These are phyloP conservation scores for Chlamydomonas sphaeroides DNA, from an alignment of 139 green algal genomes.

Conservation along the genomic window DNA sequence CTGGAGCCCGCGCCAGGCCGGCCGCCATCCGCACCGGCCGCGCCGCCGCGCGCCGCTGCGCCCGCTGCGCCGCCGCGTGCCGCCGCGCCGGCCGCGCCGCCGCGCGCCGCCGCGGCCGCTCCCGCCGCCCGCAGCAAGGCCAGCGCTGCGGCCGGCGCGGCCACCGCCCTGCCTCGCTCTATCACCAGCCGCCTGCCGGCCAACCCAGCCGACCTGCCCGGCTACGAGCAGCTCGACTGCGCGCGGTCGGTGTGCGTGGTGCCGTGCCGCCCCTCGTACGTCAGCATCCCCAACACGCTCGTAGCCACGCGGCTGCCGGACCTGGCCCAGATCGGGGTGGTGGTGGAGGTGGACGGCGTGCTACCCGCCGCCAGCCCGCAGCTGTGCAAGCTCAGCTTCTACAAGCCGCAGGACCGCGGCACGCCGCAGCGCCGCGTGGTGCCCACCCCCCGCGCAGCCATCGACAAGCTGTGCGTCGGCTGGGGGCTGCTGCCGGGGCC, in stretches of 20 bases:
- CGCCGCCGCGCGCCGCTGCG: not conserved
- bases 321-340: not conserved
- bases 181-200: too few species aligned
- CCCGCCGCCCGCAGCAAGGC: too few species aligned
- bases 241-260: not conserved
- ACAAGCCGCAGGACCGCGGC: not conserved
- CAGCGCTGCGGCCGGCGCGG: too few species aligned
- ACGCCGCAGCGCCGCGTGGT: not conserved
- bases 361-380: not conserved
- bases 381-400: not conserved
- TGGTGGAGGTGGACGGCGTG: conserved; percentile 19
- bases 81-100: too few species aligned
- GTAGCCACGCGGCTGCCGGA: not conserved
- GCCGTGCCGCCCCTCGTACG: too few species aligned
- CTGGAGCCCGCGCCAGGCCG: not conserved
- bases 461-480: not conserved
- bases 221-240: not conserved
- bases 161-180: not conserved
- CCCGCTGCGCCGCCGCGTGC: not conserved
- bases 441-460: not conserved
- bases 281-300: not conserved
- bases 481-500: conserved; percentile 7
- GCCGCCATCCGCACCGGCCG: not conserved
- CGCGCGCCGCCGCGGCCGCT: too few species aligned
- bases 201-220: too few species aligned